Evolutionary conservation across 1,139 yeast genomes (phyloP).

Genomic region (Waltiozyma sp.): DNA sequence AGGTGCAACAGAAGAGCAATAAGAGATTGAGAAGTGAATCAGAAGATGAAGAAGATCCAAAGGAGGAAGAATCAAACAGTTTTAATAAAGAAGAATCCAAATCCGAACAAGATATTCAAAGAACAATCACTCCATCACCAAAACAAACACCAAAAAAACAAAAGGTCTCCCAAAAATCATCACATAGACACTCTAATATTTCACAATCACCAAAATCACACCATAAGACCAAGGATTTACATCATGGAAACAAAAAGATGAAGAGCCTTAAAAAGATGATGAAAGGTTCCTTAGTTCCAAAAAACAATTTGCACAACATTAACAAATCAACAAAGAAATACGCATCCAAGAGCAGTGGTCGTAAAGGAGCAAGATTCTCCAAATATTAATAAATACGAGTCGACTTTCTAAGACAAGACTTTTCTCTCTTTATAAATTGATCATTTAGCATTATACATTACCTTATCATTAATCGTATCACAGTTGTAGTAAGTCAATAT

Average conservation of each 20-base stretch:
- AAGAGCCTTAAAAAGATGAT: constrained; percentile 7
- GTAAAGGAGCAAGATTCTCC: background rate
- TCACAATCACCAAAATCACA: constrained; percentile 1
- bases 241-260: background rate
- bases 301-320: constrained; percentile 14
- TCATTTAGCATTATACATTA: background rate
- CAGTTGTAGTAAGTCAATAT: too few species aligned
- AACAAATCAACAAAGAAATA: constrained; percentile 12
- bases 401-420: too few species aligned
- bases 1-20: constrained; percentile 1
- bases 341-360: constrained; percentile 5
- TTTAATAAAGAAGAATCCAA: background rate
- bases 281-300: constrained; percentile 11
- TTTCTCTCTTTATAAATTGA: background rate
- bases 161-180: background rate
- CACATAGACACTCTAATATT: background rate
- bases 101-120: background rate
- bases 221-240: background rate
- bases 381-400: background rate
- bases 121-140: background rate
- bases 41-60: background rate
- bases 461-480: background rate
- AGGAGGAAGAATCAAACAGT: constrained; percentile 1
- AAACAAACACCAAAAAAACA: background rate
- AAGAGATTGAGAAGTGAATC: background rate